Percentiles rank a stretch among this genome's conserved stretches.
These are phyloP conservation scores for Exophiala aquamarina DNA, from an alignment of 2,329 filamentous ascomycete genomes.

Conservation along the genomic window DNA sequence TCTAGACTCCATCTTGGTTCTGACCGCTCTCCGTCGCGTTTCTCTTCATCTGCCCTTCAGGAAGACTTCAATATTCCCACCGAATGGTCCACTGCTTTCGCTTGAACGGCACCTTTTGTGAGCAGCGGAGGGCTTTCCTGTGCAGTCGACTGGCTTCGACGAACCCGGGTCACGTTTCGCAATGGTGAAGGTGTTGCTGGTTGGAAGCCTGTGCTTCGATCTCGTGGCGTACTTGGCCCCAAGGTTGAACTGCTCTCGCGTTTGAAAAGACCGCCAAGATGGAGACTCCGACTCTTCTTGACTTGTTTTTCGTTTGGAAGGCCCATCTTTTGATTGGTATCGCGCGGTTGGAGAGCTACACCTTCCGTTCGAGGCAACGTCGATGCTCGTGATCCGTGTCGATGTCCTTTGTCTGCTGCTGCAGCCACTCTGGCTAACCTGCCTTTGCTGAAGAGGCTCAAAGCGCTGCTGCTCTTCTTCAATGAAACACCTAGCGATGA, in stretches of 20 bases:
- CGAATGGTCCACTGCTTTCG: too few relatives aligned
- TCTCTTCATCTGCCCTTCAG: too few relatives aligned
- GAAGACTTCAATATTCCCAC: too few relatives aligned
- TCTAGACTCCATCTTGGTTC: too few relatives aligned
- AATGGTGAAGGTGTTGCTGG: slow-evolving; percentile 14
- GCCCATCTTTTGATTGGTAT: not conserved
- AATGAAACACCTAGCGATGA: slow-evolving; percentile 4
- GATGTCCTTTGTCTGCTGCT: not conserved
- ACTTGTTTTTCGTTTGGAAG: not conserved
- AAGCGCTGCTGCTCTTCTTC: slow-evolving; percentile 22
- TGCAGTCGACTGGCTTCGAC: not conserved
- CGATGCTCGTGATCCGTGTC: too few relatives aligned
- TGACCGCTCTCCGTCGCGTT: too few relatives aligned
- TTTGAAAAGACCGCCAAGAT: slow-evolving; percentile 3
- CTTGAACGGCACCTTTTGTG: too few relatives aligned
- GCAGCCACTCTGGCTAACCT: not conserved
- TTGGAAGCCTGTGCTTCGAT: slow-evolving; percentile 5
- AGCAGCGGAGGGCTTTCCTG: not conserved
- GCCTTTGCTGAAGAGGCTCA: slow-evolving; percentile 15
- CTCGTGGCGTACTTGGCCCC: not conserved
- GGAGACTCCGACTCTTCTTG: slow-evolving; percentile 3
- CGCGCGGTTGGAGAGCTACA: not conserved
- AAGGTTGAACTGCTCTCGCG: not conserved
- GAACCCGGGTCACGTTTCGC: slow-evolving; percentile 1
- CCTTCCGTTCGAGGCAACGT: too few relatives aligned